These are phyloP conservation scores for Aspergillus wentii DNA, from an alignment of 495 filamentous ascomycete genomes.

Conservation along the genomic window DNA sequence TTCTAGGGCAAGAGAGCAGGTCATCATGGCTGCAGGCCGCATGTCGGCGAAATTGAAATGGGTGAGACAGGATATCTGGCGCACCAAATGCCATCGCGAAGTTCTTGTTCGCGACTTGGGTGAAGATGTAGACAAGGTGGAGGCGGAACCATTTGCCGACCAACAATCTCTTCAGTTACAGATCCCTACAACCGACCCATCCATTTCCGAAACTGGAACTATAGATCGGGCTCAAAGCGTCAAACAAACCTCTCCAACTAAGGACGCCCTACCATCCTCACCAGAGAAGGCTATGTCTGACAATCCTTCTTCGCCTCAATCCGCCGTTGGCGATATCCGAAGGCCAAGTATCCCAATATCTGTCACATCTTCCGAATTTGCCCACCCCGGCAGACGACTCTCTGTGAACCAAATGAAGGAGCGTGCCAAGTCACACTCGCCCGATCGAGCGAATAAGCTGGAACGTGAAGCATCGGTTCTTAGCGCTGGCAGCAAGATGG, in stretches of 20 bases:
- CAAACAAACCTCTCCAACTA: constrained; percentile 10
- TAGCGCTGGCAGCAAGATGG: constrained; percentile 32
- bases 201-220: background rate
- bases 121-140: constrained; percentile 57
- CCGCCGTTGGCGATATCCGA: constrained; percentile 21
- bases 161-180: constrained; percentile 13
- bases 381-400: constrained; percentile 22
- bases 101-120: constrained; percentile 80
- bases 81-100: constrained; percentile 82
- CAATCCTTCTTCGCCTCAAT: constrained; percentile 12
- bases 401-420: constrained; percentile 23
- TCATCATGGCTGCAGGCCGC: constrained; percentile 77
- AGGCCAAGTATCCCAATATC: constrained; percentile 34
- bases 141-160: constrained; percentile 15
- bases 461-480: constrained; percentile 37
- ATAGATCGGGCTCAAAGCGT: background rate
- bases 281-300: constrained; percentile 8
- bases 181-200: constrained; percentile 8
- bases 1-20: constrained; percentile 75
- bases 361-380: constrained; percentile 24
- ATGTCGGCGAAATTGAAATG: constrained; percentile 90
- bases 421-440: constrained; percentile 25
- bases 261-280: constrained; percentile 1
- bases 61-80: constrained; percentile 91
- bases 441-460: constrained; percentile 16